These are phyloP conservation scores for Esteya vermicola DNA, from an alignment of 2,329 filamentous ascomycete species.

Conservation along the genomic window DNA sequence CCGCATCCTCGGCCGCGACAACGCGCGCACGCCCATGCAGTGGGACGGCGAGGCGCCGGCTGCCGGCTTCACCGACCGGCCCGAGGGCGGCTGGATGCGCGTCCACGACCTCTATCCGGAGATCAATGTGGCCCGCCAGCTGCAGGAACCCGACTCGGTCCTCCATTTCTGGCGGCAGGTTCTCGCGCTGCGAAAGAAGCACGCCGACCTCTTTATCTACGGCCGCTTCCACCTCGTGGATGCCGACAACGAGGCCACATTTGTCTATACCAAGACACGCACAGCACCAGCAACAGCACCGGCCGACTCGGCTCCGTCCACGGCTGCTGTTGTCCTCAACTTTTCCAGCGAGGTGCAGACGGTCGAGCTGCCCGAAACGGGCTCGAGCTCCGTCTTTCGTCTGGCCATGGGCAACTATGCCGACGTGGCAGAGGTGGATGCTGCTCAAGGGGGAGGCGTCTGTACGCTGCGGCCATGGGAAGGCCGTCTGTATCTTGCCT, in stretches of 20 bases:
- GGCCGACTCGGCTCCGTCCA: conserved; percentile 1
- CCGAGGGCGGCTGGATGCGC: conserved; percentile 41
- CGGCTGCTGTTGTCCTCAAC: conserved; percentile 24
- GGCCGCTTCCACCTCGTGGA: conserved; percentile 41
- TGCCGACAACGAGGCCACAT: conserved; percentile 27
- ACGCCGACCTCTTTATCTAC: conserved; percentile 45
- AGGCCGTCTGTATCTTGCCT: conserved; percentile 16
- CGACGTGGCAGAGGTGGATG: conserved; percentile 10
- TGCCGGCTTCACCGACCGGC: conserved; percentile 45
- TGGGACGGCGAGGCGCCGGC: conserved; percentile 38
- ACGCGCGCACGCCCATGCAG: conserved; percentile 54
- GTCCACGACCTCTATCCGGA: conserved; percentile 40
- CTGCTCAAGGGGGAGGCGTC: not conserved
- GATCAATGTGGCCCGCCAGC: conserved; percentile 41
- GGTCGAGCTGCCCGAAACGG: conserved; percentile 12
- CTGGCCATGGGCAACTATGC: conserved; percentile 18
- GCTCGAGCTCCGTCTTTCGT: conserved; percentile 3
- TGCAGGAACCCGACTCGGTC: conserved; percentile 29
- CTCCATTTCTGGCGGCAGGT: conserved; percentile 47
- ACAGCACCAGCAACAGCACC: conserved; percentile 1
- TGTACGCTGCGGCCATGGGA: conserved; percentile 20
- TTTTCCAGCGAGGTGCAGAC: conserved; percentile 25
- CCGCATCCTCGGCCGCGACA: conserved; percentile 47
- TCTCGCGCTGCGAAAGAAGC: conserved; percentile 37
- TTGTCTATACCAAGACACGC: conserved; percentile 27